Base-by-base conservation (phyloP, 768 basidiomycete species). In the Melanogaster broomeanus region DNA sequence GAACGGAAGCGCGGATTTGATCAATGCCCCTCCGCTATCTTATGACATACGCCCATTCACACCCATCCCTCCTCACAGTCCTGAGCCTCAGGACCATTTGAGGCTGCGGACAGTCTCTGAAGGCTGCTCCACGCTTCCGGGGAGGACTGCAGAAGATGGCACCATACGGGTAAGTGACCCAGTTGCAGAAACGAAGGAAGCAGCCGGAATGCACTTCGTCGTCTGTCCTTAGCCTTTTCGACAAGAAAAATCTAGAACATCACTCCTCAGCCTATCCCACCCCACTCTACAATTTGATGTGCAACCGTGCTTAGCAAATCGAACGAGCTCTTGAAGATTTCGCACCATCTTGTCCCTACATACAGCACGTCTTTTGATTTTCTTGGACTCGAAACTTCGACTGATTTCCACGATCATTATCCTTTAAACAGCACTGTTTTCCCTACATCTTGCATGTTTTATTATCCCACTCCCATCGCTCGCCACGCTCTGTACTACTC, bases 221-320 rank as follows among this genome's bases (percentile, higher is more conserved):
- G 67, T 46, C 55, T 68, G 52, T 70, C 68, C 33, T 51, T 69
- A 22, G 69, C 60, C 3, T 65, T 67, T 49, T 70, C 65, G 27
- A 63, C 65, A n/a, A 56, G 62, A 10, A 67, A 65, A 42, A n/a
- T 51, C n/a, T 65, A 62, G 42, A 18, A 4, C 15, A 8, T 10
- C 34, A 13, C 28, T 16, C n/a, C 41, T 6, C 6, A n/a, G 35
- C 16, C 9, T 15, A 7, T 42, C 21, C 24, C 4, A 10, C 19
- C 41, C 30, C 33, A 18, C 30, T 42, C 24, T 50, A n/a, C n/a
- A n/a, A n/a, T n/a, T n/a, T n/a, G n/a, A 18, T 37, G 10, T 19
- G n/a, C 35, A 37, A 3, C 18, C 16, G 10, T n/a, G 2, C 35
- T 37, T 18, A 37, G 35, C 35, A 37, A 19, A n/a, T n/a, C 18